Percentiles rank a stretch among this genome's conserved stretches.
These are phyloP conservation scores for Aspergillus flavus DNA, from an alignment of 2,329 filamentous ascomycete genomes.

Conservation along the genomic window DNA sequence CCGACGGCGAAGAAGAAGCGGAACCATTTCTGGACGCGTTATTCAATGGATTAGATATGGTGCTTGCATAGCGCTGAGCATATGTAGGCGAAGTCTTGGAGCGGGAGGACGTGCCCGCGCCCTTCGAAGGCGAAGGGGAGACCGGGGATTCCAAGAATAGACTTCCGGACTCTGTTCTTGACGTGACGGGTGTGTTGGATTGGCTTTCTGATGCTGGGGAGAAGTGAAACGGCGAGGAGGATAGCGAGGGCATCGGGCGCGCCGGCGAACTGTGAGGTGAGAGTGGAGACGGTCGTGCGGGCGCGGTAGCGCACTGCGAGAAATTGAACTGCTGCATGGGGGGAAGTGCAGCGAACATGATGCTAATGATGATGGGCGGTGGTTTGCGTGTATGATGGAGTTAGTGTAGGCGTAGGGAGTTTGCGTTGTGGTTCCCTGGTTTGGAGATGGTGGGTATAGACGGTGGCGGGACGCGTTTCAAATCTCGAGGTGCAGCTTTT, in stretches of 20 bases:
- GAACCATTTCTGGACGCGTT: conserved; percentile 21
- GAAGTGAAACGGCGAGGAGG: neutral
- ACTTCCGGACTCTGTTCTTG: neutral
- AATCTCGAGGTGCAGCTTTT: neutral
- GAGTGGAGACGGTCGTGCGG: conserved; percentile 29
- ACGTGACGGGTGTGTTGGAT: neutral
- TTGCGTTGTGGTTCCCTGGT: conserved; percentile 8
- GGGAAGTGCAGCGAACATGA: conserved; percentile 35
- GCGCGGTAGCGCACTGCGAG: conserved; percentile 25
- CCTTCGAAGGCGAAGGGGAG: neutral
- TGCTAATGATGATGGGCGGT: neutral
- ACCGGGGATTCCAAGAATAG: neutral
- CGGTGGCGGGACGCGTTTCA: neutral
- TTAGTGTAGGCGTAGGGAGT: neutral
- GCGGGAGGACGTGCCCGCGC: conserved; percentile 10
- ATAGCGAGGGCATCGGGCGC: neutral
- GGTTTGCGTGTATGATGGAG: neutral
- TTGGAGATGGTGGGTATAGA: neutral
- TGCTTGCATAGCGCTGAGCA: conserved; percentile 39
- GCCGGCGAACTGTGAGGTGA: conserved; percentile 15
- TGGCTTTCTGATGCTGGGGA: neutral
- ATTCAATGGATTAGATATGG: conserved; percentile 37
- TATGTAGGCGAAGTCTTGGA: conserved; percentile 27
- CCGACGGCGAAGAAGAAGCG: conserved; percentile 26
- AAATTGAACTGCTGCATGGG: conserved; percentile 18